A percentile compares a stretch with the other conserved stretches of the same genome.
Conservation (phyloP, 208 protist genomes). For the Leishmania mexicana region DNA sequence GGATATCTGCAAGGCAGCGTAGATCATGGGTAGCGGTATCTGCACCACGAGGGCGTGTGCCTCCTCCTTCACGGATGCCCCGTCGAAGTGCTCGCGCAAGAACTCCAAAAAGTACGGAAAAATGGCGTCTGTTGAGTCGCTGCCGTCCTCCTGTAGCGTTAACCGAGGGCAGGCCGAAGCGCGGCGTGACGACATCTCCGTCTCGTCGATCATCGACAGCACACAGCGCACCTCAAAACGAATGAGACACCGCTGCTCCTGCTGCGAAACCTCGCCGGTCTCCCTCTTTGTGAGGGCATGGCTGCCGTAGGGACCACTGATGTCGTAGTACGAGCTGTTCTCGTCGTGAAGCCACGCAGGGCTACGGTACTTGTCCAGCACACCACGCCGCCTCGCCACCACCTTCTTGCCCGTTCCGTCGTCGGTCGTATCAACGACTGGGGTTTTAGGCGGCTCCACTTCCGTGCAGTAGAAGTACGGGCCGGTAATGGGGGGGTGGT, state of each 20-base stretch:
- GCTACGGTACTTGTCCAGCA: slow-evolving; percentile 34
- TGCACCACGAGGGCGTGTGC: slow-evolving; percentile 67
- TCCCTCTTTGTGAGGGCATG: background rate
- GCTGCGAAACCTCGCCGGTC: background rate
- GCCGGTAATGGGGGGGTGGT: slow-evolving; percentile 57
- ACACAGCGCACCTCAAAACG: slow-evolving; percentile 78
- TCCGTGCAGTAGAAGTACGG: slow-evolving; percentile 36
- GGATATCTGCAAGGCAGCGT: slow-evolving; percentile 63
- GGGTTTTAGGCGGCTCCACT: slow-evolving; percentile 25
- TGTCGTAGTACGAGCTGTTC: slow-evolving; percentile 25
- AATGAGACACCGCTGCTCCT: slow-evolving; percentile 28
- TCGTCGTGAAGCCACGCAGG: slow-evolving; percentile 31
- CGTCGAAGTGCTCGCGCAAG: slow-evolving; percentile 66
- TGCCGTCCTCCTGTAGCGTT: slow-evolving; percentile 21
- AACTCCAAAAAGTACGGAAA: slow-evolving; percentile 78
- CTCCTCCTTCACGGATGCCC: slow-evolving; percentile 57
- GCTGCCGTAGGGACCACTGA: slow-evolving; percentile 1
- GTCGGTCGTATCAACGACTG: slow-evolving; percentile 2
- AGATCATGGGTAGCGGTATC: slow-evolving; percentile 63
- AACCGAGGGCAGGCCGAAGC: slow-evolving; percentile 20
- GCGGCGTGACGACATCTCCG: slow-evolving; percentile 19
- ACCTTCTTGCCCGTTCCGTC: background rate
- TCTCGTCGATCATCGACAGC: slow-evolving; percentile 8
- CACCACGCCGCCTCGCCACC: background rate
- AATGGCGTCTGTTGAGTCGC: slow-evolving; percentile 48